Conservation (phyloP, 305 asterid species). For the Fraxinus latifolia region DNA sequence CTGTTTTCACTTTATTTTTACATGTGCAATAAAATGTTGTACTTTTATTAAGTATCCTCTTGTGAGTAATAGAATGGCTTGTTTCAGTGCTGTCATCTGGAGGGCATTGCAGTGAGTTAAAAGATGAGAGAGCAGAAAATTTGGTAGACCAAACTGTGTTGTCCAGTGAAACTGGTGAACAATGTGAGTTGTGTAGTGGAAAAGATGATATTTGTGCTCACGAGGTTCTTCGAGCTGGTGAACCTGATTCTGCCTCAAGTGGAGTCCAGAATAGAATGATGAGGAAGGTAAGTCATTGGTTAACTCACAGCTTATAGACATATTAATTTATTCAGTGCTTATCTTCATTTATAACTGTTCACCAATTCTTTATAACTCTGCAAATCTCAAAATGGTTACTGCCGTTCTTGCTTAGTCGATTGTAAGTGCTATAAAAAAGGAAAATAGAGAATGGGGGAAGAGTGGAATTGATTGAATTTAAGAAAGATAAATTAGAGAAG, state of each 20-base stretch:
- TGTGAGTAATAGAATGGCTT: slow-evolving; percentile 7
- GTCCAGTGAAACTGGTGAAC: slow-evolving; percentile 41
- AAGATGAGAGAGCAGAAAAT: slow-evolving; percentile 30
- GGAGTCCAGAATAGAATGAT: slow-evolving; percentile 50
- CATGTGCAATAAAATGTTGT: not conserved
- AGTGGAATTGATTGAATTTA: not conserved
- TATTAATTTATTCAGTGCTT: not conserved
- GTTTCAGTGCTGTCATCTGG: slow-evolving; percentile 42
- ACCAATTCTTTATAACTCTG: not conserved
- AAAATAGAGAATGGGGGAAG: not conserved
- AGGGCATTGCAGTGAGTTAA: slow-evolving; percentile 33
- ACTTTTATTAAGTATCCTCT: not conserved
- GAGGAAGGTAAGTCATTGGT: slow-evolving; percentile 56
- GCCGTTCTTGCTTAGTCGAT: not conserved
- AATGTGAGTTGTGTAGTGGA: slow-evolving; percentile 68
- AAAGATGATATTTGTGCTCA: slow-evolving; percentile 79
- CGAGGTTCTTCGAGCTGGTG: slow-evolving; percentile 78
- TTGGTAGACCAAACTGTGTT: slow-evolving; percentile 27
- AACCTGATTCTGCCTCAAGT: slow-evolving; percentile 40
- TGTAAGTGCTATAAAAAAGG: not conserved
- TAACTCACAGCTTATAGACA: not conserved
- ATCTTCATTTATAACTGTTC: not conserved
- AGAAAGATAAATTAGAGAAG: not conserved
- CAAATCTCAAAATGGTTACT: not conserved
- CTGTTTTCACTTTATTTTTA: not conserved